Base-by-base conservation (phyloP, 2,329 filamentous ascomycete species). In the Aspergillus sp. region DNA sequence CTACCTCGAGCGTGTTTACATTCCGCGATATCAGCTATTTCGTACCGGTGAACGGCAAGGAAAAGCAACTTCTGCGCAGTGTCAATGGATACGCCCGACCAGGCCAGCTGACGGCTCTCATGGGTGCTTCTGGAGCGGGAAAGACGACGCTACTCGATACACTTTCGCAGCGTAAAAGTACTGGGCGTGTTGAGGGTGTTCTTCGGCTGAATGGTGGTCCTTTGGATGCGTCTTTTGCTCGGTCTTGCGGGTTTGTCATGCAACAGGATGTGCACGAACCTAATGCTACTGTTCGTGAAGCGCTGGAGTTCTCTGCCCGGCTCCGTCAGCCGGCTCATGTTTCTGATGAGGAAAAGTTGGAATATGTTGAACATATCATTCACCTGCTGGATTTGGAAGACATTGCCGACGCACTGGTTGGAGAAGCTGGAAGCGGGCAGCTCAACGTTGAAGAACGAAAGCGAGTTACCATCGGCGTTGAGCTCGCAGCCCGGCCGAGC, bases 11-110 rank as follows among this genome's bases (percentile, higher is more conserved):
- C 33, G 71, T 87, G 26, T 72, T 93, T 46, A 93, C 88, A 1
- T 94, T 88, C 85, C 85, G 89, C 62, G 75, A 85, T 49, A 78
- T 94, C 47, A 86, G 82, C 58, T 94, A 93, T 60, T 75, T 56
- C 47, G 82, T 74, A 52, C 65, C 39, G 7, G 64, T 60, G 32
- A 66, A 67, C 29, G 57, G 61, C 13, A 64, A 66, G 10, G 54
- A 69, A 50, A 54, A 64, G 35, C 61, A 63, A 3, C 59, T 83
- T 5, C 65, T 83, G 6, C 70, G 79, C 46, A 71, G 82, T 39
- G 74, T 84, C 5, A 73, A 77, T 50, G 88, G 81, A 2, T 89
- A 82, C 50, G 85, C 88, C 40, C 79, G 82, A 48, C 85, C 86
- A 2, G 86, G 86, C 13, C 79, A 83, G 58, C 72, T 90, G 6